A percentile compares a stretch with the other conserved stretches of the same genome.
Evolutionary conservation across 257 asterid genomes (phyloP).

Genomic region (Jacaranda copaia): DNA sequence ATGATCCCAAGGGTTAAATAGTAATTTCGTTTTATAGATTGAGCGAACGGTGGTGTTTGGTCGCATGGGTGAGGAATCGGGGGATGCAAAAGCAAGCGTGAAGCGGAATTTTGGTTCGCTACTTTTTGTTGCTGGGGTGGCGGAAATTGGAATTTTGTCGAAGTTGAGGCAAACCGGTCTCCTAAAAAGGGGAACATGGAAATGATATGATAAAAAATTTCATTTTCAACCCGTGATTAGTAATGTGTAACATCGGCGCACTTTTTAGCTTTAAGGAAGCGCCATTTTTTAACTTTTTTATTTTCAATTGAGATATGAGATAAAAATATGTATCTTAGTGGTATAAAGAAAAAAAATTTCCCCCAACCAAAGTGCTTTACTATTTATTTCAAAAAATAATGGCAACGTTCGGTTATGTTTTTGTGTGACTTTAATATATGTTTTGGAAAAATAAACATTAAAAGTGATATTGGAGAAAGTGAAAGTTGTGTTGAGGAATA

Average conservation of each 20-base stretch:
- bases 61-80: not conserved
- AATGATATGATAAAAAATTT: not conserved
- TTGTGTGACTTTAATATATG: no score
- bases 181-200: not conserved
- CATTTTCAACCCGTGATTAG: constrained; percentile 6
- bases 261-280: not conserved
- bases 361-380: no score
- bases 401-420: no score
- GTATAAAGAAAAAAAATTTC: no score
- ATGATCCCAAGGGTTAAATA: not conserved
- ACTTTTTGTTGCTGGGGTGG: not conserved
- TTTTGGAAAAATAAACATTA: no score
- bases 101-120: constrained; percentile 6
- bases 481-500: no score
- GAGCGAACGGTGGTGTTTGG: no score
- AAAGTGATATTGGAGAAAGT: no score
- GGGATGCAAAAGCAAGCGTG: no score
- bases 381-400: no score
- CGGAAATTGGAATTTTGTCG: not conserved
- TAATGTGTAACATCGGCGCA: not conserved
- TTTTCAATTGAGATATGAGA: no score
- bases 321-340: no score
- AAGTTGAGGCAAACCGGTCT: not conserved
- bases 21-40: not conserved
- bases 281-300: not conserved